Percentiles rank a stretch among this genome's conserved stretches.
These are phyloP conservation scores for Coniochaeta prunicola DNA, from an alignment of 2,329 filamentous ascomycete species.

Conservation along the genomic window DNA sequence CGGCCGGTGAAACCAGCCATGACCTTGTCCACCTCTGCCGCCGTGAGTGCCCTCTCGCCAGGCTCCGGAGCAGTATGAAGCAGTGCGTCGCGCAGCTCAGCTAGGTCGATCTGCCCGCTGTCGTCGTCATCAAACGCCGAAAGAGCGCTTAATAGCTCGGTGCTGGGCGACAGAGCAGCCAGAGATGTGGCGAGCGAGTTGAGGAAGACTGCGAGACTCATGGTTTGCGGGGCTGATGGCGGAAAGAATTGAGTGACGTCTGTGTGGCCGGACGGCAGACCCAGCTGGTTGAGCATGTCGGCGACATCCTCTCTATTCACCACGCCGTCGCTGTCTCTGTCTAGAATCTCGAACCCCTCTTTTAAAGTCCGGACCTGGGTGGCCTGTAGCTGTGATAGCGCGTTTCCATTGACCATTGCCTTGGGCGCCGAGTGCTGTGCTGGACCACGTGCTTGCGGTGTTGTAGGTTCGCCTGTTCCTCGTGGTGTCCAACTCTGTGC, in stretches of 20 bases:
- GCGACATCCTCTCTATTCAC: constrained; percentile 78
- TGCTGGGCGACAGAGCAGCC: constrained; percentile 64
- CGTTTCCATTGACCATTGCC: constrained; percentile 37
- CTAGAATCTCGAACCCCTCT: constrained; percentile 89
- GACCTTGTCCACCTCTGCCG: constrained; percentile 77
- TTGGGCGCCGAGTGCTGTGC: constrained; percentile 23
- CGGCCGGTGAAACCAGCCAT: constrained; percentile 79
- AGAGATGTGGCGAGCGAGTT: constrained; percentile 72
- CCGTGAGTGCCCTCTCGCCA: constrained; percentile 57
- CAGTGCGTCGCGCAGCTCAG: constrained; percentile 74
- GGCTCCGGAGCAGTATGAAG: constrained; percentile 74
- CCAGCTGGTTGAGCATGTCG: constrained; percentile 80
- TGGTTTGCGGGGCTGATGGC: constrained; percentile 59
- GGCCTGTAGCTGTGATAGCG: constrained; percentile 68
- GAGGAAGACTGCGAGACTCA: constrained; percentile 80
- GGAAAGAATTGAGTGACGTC: constrained; percentile 81
- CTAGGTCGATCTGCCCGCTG: constrained; percentile 82
- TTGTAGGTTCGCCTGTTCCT: constrained; percentile 7
- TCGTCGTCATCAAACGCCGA: constrained; percentile 95
- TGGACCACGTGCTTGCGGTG: constrained; percentile 5
- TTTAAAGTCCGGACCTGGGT: constrained; percentile 80
- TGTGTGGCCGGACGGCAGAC: constrained; percentile 64
- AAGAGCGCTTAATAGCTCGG: constrained; percentile 82
- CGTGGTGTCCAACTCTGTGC: constrained; percentile 31
- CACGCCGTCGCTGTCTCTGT: constrained; percentile 77